Conservation (phyloP, 106 monocot species). For the Dendrobium chrysotoxum region DNA sequence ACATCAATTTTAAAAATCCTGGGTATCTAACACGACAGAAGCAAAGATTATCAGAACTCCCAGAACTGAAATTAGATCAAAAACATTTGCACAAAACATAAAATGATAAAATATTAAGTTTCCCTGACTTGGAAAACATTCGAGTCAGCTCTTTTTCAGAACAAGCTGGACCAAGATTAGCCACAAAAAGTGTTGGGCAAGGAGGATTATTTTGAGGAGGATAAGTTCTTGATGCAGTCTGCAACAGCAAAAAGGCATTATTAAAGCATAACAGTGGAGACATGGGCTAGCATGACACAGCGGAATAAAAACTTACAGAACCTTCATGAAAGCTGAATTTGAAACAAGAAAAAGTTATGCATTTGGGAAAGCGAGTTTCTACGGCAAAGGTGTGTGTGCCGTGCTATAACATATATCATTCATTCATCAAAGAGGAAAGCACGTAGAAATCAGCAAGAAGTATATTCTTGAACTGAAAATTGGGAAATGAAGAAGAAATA, state of each 20-base stretch:
- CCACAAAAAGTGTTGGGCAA: constrained; percentile 68
- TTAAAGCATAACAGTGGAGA: neutral
- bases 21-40: constrained; percentile 29
- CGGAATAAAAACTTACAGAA: neutral
- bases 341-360: neutral
- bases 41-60: neutral
- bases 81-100: neutral
- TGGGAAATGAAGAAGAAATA: neutral
- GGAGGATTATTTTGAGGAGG: constrained; percentile 17
- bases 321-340: neutral
- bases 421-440: too few species aligned
- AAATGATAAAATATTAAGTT: neutral
- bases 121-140: constrained; percentile 59
- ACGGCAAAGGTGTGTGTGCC: neutral
- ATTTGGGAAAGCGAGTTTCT: neutral
- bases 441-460: too few species aligned
- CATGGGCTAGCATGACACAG: neutral
- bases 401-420: neutral
- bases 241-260: neutral
- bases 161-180: constrained; percentile 63
- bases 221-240: constrained; percentile 11
- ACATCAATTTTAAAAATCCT: constrained; percentile 74
- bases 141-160: constrained; percentile 58
- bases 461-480: too few species aligned
- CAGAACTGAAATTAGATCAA: neutral